phyloP scores from a whole-genome alignment of 2,329 filamentous ascomycete species.

The Lachnellula suecica region DNA sequence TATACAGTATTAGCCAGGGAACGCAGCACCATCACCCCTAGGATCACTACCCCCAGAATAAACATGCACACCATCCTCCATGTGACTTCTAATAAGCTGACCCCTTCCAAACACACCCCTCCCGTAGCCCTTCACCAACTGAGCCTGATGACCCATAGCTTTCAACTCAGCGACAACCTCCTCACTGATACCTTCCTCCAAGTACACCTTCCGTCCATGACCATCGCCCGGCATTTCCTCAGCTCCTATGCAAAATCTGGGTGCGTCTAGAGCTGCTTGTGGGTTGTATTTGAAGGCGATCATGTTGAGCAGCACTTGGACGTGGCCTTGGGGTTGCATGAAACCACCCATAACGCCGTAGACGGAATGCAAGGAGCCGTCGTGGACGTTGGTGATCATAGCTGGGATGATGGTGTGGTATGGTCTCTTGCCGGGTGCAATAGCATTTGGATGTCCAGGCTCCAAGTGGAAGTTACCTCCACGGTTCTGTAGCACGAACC shows the following conservation, averaged over 20 bases:
- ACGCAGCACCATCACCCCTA: constrained; percentile 76
- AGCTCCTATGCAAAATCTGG: constrained; percentile 83
- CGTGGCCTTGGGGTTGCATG: constrained; percentile 96
- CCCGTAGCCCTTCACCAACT: constrained; percentile 63
- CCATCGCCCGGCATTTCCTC: constrained; percentile 61
- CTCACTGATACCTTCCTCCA: constrained; percentile 79
- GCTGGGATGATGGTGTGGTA: constrained; percentile 99
- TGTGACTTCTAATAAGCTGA: constrained; percentile 77
- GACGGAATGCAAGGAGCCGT: constrained; percentile 75
- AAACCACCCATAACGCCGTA: constrained; percentile 98
- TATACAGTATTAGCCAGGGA: constrained; percentile 41
- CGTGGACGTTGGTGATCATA: constrained; percentile 74
- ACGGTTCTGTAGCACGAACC: constrained; percentile 93
- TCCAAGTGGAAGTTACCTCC: constrained; percentile 81
- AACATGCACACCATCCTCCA: constrained; percentile 72
- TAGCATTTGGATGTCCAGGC: constrained; percentile 71
- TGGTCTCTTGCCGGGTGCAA: constrained; percentile 81
- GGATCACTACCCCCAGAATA: constrained; percentile 90
- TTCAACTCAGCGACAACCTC: constrained; percentile 67
- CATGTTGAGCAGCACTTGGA: constrained; percentile 91
- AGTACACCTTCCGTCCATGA: constrained; percentile 62
- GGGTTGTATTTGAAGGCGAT: constrained; percentile 77
- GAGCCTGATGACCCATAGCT: constrained; percentile 70
- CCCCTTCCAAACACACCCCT: constrained; percentile 79
- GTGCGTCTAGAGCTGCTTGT: constrained; percentile 87